Conservation (phyloP, 2,329 filamentous ascomycete genomes). For the Botrytis fabae region DNA sequence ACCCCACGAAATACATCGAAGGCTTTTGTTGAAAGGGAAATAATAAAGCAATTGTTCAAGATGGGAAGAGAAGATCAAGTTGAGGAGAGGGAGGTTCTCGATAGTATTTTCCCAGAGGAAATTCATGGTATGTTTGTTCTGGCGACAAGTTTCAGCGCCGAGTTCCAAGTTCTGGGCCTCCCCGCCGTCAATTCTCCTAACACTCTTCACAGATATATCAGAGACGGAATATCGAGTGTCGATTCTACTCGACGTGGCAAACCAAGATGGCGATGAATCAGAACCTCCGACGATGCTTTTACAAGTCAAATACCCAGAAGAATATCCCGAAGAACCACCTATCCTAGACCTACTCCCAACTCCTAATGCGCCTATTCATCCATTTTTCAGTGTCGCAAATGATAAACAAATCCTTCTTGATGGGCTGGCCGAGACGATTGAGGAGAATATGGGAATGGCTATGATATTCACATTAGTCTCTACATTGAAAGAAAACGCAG, state of each 20-base stretch:
- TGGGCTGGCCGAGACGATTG: constrained; percentile 70
- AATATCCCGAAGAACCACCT: constrained; percentile 86
- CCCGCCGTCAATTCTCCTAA: constrained; percentile 14
- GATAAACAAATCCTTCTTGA: constrained; percentile 76
- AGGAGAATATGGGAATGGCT: constrained; percentile 94
- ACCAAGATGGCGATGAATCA: constrained; percentile 60
- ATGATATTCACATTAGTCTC: constrained; percentile 95
- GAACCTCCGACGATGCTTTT: constrained; percentile 74
- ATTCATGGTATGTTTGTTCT: constrained; percentile 68
- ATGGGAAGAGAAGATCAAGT: constrained; percentile 84
- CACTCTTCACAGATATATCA: constrained; percentile 67
- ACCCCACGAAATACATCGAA: constrained; percentile 15
- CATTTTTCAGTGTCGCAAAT: constrained; percentile 74
- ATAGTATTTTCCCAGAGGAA: constrained; percentile 97
- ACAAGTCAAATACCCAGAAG: constrained; percentile 83
- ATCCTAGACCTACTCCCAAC: constrained; percentile 75
- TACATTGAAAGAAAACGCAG: constrained; percentile 85
- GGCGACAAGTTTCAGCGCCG: background rate
- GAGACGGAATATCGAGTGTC: constrained; percentile 86
- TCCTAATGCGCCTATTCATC: constrained; percentile 67
- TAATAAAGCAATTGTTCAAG: constrained; percentile 30
- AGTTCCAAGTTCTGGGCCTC: background rate
- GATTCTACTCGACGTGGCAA: constrained; percentile 76
- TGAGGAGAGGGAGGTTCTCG: constrained; percentile 95
- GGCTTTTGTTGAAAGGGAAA: background rate